Evolutionary conservation across 805 yeast species (phyloP), one percentile per base, ranked within the genome.

Genomic region (Wickerhamomyces bovis): DNA sequence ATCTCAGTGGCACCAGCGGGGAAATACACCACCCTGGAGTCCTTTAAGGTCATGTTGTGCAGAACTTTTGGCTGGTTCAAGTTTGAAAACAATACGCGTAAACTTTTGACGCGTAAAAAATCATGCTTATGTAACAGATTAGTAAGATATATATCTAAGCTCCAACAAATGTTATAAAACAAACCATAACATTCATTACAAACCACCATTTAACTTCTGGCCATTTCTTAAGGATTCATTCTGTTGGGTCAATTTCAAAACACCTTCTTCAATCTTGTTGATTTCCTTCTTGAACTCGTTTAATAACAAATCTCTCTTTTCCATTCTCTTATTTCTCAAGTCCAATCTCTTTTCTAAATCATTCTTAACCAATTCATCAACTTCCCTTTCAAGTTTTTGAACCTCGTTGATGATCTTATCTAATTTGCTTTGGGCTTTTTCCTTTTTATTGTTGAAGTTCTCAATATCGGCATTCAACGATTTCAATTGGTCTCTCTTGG

Each of bases 361-460:
- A 20, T 30, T 26, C 12, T 41, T 25, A n/a, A 47, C 46, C 13
- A 60, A 21, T 2, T 42, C 45, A 8, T 52, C 45, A 15, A 57
- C 35, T 16, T 61, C 65, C 3, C 19, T 39, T 7, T 43, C 41
- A 5, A 49, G 12, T 30, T 47, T 52, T 1, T 36, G 39, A 10
- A 41, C 30, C 7, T 64, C 68, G 11, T 49, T 42, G 1, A 33
- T 20, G 8, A 67, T 48, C 44, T 65, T 71, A 3, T 53, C 51
- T 40, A 58, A 53, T 48, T 68, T 72, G 38, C 53, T 55, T 12
- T 50, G 45, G 19, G 65, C 47, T 44, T 63, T 66, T 12, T 70
- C 73, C 28, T 60, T 61, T 49, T 69, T 72, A 23, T 57, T 55
- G 2, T 54, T 30, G 10, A 68, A 46, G 9, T 58, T 59, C 8